phyloP scores from a whole-genome alignment of 1,139 yeast species.

The Yamadazyma trypodendri region DNA sequence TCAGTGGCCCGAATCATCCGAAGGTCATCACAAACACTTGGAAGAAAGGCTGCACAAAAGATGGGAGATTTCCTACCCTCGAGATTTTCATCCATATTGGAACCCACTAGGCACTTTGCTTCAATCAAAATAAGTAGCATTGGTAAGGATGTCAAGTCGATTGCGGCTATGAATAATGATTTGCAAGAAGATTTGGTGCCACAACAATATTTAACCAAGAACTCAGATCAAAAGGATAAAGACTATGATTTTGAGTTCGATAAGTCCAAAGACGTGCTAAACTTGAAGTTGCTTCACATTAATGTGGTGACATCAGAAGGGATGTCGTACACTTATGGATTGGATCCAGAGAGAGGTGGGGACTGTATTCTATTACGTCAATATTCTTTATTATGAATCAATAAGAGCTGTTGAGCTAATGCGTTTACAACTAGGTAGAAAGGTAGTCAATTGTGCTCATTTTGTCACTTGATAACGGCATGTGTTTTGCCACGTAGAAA shows the following conservation, averaged over 20 bases:
- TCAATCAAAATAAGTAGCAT: conserved; percentile 77
- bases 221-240: conserved; percentile 16
- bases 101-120: conserved; percentile 93
- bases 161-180: conserved; percentile 55
- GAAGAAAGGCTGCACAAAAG: conserved; percentile 80
- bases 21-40: conserved; percentile 55
- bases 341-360: conserved; percentile 90
- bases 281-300: conserved; percentile 58
- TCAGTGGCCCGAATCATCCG: conserved; percentile 71
- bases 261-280: conserved; percentile 32
- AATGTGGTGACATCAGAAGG: conserved; percentile 90
- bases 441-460: no score
- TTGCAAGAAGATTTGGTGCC: conserved; percentile 40
- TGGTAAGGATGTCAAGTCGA: conserved; percentile 59
- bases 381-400: conserved; percentile 36
- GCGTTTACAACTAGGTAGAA: no score
- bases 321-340: conserved; percentile 75
- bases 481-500: no score
- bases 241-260: conserved; percentile 13
- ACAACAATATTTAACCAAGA: conserved; percentile 28
- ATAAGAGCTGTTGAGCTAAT: no score
- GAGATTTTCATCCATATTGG: conserved; percentile 80
- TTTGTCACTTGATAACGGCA: no score
- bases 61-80: conserved; percentile 88
- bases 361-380: conserved; percentile 82